Base-by-base conservation (phyloP, 495 filamentous ascomycete genomes). In the Gamarada debralockiae region DNA sequence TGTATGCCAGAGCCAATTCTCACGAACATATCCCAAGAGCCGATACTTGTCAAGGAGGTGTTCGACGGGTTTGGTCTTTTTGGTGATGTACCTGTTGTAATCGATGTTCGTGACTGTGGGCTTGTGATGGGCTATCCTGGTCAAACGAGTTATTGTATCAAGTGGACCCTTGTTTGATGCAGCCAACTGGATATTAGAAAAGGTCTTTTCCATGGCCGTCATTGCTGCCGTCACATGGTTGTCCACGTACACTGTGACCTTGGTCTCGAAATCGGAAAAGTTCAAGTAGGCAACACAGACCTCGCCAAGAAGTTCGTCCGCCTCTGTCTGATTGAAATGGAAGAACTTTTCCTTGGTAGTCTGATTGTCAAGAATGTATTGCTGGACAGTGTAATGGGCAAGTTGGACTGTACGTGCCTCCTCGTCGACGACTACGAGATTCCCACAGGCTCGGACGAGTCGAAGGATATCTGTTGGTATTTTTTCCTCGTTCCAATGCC, bases 281-380 rank as follows among this genome's bases (percentile, higher is more conserved):
- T 62, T 47, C 12, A 72, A 62, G 50, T 70, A 72, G 0, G 64
- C 65, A 21, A 69, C 56, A 41, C 68, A 71, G 12, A 65, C 48
- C 3, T 62, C 48, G 9, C 68, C 65, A 38, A 59, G 24, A 6
- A 42, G 5, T 5, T 27, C 23, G 18, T 59, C 42, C 0, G 34
- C 48, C 18, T 50, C 44, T 7, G 12, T 7, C n/a, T 23, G 3
- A 7, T 41, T 9, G n/a, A 62, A 34, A n/a, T 10, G 39, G 38
- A 65, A 62, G 4, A 17, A 34, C 14, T 23, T 0, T 17, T 14
- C 7, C 4, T 15, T 25, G 7, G 1, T 27, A 24, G 13, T 33
- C 1, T 49, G 13, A 1, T 50, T 4, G 13, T 33, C n/a, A 3
- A 55, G 20, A 3, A 68, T 45, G 38, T 61, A 52, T 22, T 66